Evolutionary conservation across 2,329 filamentous ascomycete species (phyloP).

Genomic region (Aspergillus chevalieri): DNA sequence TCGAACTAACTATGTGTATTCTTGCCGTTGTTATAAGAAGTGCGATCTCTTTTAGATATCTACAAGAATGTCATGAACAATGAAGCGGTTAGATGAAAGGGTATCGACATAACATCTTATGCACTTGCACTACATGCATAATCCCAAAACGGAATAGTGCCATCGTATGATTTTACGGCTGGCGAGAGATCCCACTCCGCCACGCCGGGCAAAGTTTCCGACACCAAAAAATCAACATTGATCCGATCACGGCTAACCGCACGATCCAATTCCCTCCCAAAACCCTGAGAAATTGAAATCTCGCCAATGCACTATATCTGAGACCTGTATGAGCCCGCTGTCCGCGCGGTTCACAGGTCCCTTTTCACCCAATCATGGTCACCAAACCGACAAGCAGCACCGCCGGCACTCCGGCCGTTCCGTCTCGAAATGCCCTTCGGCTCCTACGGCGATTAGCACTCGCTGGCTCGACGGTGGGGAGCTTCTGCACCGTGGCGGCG

Average conservation of each 20-base stretch:
- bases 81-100: no score
- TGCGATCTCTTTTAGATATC: no score
- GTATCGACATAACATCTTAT: background rate
- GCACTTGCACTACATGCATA: background rate
- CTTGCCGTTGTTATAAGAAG: no score
- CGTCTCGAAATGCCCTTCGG: constrained; percentile 41
- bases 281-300: background rate
- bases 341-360: constrained; percentile 17
- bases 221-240: background rate
- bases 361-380: constrained; percentile 23
- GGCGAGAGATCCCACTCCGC: background rate
- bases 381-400: constrained; percentile 22
- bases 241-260: background rate
- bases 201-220: background rate
- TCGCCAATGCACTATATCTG: constrained; percentile 10
- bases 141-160: background rate
- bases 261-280: background rate
- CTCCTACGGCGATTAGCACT: constrained; percentile 31
- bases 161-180: background rate
- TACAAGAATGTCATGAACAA: no score
- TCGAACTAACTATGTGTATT: no score
- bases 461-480: constrained; percentile 33
- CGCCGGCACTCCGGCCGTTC: constrained; percentile 27
- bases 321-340: constrained; percentile 14
- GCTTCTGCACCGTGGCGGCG: constrained; percentile 35